phyloP scores from a whole-genome alignment of 2,329 filamentous ascomycete species.

The Parascedosporium putredinis region DNA sequence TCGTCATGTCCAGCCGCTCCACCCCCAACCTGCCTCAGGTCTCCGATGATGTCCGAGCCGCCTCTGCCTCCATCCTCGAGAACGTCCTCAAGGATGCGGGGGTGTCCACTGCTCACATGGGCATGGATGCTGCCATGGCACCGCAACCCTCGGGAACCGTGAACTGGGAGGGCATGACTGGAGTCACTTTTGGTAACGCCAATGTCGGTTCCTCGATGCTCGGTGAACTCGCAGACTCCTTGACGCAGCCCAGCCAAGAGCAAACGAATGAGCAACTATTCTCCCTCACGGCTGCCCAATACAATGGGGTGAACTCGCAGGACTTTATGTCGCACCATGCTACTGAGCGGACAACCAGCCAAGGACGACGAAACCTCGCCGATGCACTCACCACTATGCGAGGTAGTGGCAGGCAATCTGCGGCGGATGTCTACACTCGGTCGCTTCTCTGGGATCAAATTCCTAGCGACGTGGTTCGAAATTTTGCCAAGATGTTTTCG shows the following conservation, averaged over 20 bases:
- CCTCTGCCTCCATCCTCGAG: slow-evolving; percentile 66
- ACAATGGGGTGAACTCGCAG: slow-evolving; percentile 70
- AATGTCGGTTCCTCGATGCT: slow-evolving; percentile 49
- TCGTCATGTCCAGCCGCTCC: slow-evolving; percentile 79
- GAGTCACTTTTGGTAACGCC: slow-evolving; percentile 1
- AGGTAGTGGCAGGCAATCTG: slow-evolving; percentile 56
- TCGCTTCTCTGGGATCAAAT: slow-evolving; percentile 93
- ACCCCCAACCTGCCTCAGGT: slow-evolving; percentile 64
- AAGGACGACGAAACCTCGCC: slow-evolving; percentile 63
- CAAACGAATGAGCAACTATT: slow-evolving; percentile 86
- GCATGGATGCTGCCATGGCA: slow-evolving; percentile 9
- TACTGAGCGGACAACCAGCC: slow-evolving; percentile 44
- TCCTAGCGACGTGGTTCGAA: slow-evolving; percentile 78
- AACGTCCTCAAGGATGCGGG: slow-evolving; percentile 75
- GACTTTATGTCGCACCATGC: slow-evolving; percentile 53
- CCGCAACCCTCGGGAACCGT: slow-evolving; percentile 12
- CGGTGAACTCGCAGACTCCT: slow-evolving; percentile 54
- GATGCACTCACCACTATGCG: slow-evolving; percentile 75
- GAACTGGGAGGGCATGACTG: slow-evolving; percentile 17
- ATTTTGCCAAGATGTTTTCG: slow-evolving; percentile 85
- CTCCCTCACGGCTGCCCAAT: slow-evolving; percentile 74
- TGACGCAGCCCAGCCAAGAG: slow-evolving; percentile 68
- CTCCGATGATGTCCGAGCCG: slow-evolving; percentile 69
- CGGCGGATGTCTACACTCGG: slow-evolving; percentile 83
- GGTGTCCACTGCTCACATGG: slow-evolving; percentile 25